Evolutionary conservation across 495 filamentous ascomycete species (phyloP), one percentile per base, ranked within the genome.

Genomic region (Trichoderma orchidacearum): DNA sequence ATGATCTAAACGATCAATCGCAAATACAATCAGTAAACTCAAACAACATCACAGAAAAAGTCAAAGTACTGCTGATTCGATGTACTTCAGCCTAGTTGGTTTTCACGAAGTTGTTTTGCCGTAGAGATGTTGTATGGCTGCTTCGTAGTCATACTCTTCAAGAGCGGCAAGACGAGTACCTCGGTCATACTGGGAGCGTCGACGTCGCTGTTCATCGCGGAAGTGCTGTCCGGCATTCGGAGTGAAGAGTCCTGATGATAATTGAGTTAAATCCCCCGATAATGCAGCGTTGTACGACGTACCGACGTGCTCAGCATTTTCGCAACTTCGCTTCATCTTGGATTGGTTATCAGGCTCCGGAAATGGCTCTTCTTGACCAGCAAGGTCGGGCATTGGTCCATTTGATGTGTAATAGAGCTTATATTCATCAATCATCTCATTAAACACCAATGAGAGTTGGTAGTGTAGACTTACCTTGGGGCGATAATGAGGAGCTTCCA

Each of bases 261-360:
- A 5, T 31, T 1, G 36, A 31, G 8, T n/a, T 27, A n/a, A 18
- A 48, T 36, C 17, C 3, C 1, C 23, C 1, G 25, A 15, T 9
- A 48, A 12, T 8, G 0, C 11, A 28, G 18, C 1, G 5, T 2
- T 18, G 0, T 2, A 36, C 23, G 48, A 80, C 85, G 64, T 66
- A 85, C 89, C 89, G 59, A 92, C 84, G 64, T 90, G 84, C 67
- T 89, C 85, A 13, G 89, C 89, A 63, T 92, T 92, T 60, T 90
- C 86, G 51, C 87, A 83, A 68, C 85, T 89, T 48, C 89, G 80
- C 64, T 85, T 84, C 78, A 90, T 85, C 73, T 92, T 92, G 11
- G 86, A 86, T 45, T 82, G 79, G 66, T 94, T 94, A 69, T 94
- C 86, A 3, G 87, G 83, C 27, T 73, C 71, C 0, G 89, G 89